Evolutionary conservation across 371 early-diverging fungal species (phyloP), one percentile per base, ranked within the genome.

Genomic region (Entomophthora muscae): DNA sequence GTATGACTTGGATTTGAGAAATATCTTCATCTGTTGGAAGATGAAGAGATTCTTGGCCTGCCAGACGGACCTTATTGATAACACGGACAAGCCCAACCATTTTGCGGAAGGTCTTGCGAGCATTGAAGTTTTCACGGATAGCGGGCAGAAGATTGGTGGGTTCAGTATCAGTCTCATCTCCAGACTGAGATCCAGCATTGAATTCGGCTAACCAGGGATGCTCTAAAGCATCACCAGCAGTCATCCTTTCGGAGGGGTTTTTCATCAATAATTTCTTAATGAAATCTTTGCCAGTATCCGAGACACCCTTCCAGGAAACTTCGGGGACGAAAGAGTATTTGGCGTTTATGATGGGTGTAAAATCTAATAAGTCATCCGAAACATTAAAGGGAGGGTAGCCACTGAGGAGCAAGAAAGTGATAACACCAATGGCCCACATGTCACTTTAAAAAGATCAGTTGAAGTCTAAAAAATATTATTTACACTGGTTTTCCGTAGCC

Each of bases 371-470:
- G n/a, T 76, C 76, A 61, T 72, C 76, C 51, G 77, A 72, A 13
- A 75, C 84, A 68, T 91, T 91, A 76, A 91, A 95, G 3, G 95
- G 95, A 17, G 91, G 84, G 61, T 78, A 81, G 7, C 95, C 95
- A 68, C 84, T 84, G 12, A 91, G 71, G 69, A 93, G 75, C 32
- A 88, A 90, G 72, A 83, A 93, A 2, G 91, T 77, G 59, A 95
- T 85, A 12, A 95, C 90, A 10, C 95, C 95, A 65, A 92, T 72
- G 21, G 88, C 84, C 93, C 93, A 95, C 70, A 91, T 76, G 66
- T 95, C 95, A 29, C 63, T 63, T 52, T 61, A 21, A 7, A 61
- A 23, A 22, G 1, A 52, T 27, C 29, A 24, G 2, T 3, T 13
- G 54, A n/a, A 23, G 1, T 17, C 21, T 2, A 27, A 12, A 2